A percentile compares a stretch with the other conserved stretches of the same genome.
Conservation (phyloP, 805 yeast species). For the Kockiozyma suomiensis region DNA sequence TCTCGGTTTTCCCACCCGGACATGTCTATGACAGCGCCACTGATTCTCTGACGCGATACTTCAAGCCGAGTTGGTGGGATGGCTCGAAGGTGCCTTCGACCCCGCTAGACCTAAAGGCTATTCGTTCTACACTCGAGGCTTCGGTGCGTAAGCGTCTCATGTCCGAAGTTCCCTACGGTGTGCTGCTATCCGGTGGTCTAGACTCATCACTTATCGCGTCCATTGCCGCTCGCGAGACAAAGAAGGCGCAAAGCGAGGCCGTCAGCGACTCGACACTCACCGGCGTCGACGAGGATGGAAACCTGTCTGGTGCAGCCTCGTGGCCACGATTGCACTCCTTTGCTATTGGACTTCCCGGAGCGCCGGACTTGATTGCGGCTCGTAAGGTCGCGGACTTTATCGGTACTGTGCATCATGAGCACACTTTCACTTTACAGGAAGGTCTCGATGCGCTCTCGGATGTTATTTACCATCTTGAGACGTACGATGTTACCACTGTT, state of each 20-base stretch:
- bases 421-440: constrained; percentile 93
- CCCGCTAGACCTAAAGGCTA: constrained; percentile 68
- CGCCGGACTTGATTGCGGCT: constrained; percentile 97
- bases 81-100: constrained; percentile 70
- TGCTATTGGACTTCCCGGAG: constrained; percentile 95
- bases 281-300: constrained; percentile 89
- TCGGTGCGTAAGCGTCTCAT: constrained; percentile 98
- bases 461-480: constrained; percentile 93
- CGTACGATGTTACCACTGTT: constrained; percentile 97
- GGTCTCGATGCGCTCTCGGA: constrained; percentile 95
- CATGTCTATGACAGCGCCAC: constrained; percentile 92
- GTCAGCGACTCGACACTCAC: constrained; percentile 69
- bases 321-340: constrained; percentile 85
- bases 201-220: constrained; percentile 96
- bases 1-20: constrained; percentile 97
- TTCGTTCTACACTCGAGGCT: constrained; percentile 82
- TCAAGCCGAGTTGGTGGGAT: constrained; percentile 94
- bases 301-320: constrained; percentile 66
- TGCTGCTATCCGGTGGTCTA: constrained; percentile 92
- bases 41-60: constrained; percentile 83
- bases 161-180: constrained; percentile 99
- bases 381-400: constrained; percentile 94
- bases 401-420: constrained; percentile 97
- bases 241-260: constrained; percentile 55
- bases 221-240: constrained; percentile 95